These are phyloP conservation scores for Hypericum androsaemum DNA, from an alignment of 345 rosid genomes.

Conservation along the genomic window DNA sequence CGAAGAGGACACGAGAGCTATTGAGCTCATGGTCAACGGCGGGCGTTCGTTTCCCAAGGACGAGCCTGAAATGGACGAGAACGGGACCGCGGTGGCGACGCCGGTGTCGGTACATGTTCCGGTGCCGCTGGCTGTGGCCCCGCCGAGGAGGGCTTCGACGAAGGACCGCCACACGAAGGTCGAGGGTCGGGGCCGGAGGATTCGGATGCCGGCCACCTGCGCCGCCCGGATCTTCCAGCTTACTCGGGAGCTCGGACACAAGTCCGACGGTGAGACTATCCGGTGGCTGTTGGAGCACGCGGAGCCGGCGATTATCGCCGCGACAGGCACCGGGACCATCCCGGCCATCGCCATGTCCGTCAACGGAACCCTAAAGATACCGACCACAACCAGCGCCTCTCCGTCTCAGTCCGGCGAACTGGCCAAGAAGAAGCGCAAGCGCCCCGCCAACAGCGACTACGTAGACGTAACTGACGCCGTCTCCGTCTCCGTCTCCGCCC, in stretches of 20 bases:
- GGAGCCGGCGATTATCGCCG: slow-evolving; percentile 75
- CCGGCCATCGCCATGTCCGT: slow-evolving; percentile 94
- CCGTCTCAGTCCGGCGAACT: slow-evolving; percentile 29
- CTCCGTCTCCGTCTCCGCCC: slow-evolving; percentile 31
- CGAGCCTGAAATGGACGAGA: slow-evolving; percentile 30
- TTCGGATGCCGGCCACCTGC: slow-evolving; percentile 92
- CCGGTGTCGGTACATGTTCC: slow-evolving; percentile 29
- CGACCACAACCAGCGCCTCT: slow-evolving; percentile 44
- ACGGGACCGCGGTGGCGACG: slow-evolving; percentile 6
- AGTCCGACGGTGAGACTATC: slow-evolving; percentile 86
- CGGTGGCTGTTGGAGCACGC: slow-evolving; percentile 84
- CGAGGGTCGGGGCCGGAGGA: slow-evolving; percentile 86
- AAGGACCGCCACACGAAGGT: slow-evolving; percentile 93
- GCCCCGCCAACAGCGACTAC: slow-evolving; percentile 68
- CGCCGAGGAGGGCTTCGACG: slow-evolving; percentile 52
- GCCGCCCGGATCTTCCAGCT: slow-evolving; percentile 87
- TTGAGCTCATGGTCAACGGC: slow-evolving; percentile 29
- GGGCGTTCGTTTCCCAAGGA: slow-evolving; percentile 19
- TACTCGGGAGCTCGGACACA: slow-evolving; percentile 81
- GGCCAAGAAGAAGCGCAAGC: slow-evolving; percentile 54
- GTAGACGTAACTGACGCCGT: slow-evolving; percentile 43
- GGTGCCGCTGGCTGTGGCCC: slow-evolving; percentile 24
- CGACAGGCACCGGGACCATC: slow-evolving; percentile 87
- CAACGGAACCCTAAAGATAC: slow-evolving; percentile 75
- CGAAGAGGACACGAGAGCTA: slow-evolving; percentile 16